These are phyloP conservation scores for Gonapodya sp. DNA, from an alignment of 192 early-diverging fungal species.

Conservation along the genomic window DNA sequence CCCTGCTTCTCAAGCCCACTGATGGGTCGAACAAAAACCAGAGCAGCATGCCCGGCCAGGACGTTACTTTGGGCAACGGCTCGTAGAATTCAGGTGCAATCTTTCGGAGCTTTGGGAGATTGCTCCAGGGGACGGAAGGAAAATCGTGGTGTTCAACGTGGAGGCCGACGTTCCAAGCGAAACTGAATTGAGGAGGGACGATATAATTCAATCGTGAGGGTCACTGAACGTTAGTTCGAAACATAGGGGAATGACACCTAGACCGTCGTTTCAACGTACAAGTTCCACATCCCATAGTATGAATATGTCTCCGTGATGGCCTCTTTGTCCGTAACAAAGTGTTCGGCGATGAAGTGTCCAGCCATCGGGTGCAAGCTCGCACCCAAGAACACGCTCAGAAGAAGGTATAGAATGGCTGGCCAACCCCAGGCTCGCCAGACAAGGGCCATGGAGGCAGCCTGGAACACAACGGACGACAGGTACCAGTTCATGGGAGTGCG, in stretches of 20 bases:
- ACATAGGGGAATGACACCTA: neutral
- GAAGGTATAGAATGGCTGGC: constrained; percentile 45
- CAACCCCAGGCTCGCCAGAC: constrained; percentile 27
- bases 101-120: constrained; percentile 65
- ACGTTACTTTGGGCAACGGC: constrained; percentile 66
- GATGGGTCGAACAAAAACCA: neutral
- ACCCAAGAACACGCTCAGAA: constrained; percentile 65
- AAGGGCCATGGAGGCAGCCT: constrained; percentile 23
- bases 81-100: constrained; percentile 90
- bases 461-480: constrained; percentile 27
- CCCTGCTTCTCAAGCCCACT: neutral
- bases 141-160: constrained; percentile 99
- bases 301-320: constrained; percentile 80
- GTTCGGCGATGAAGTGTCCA: constrained; percentile 95
- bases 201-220: too few species aligned
- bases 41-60: constrained; percentile 69
- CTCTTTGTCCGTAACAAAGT: constrained; percentile 87
- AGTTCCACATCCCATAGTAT: constrained; percentile 88
- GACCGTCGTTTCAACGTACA: neutral
- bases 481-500: constrained; percentile 30
- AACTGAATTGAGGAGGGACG: constrained; percentile 6
- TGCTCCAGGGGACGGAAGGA: constrained; percentile 75
- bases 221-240: too few species aligned
- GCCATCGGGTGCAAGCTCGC: constrained; percentile 86
- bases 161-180: constrained; percentile 91